Evolutionary conservation across 305 asterid genomes (phyloP).

Genomic region (Andrographis paniculata): DNA sequence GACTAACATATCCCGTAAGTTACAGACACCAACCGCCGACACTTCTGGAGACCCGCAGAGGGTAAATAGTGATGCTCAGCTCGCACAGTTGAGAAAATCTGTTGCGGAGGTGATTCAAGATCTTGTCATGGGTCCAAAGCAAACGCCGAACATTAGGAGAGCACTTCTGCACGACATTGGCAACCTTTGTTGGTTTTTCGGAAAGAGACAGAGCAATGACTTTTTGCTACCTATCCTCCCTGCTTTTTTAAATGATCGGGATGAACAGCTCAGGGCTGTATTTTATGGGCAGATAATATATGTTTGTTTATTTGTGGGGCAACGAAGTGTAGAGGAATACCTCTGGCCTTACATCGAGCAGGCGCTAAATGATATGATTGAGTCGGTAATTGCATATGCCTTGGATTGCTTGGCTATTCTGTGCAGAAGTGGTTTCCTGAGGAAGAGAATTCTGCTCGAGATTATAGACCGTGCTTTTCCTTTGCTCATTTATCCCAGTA

Average conservation of each 20-base stretch:
- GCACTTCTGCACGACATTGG: constrained; percentile 98
- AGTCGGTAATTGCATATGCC: constrained; percentile 85
- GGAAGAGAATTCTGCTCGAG: constrained; percentile 80
- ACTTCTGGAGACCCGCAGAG: constrained; percentile 38
- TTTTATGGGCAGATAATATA: constrained; percentile 87
- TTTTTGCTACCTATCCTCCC: constrained; percentile 94
- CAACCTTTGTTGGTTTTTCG: constrained; percentile 97
- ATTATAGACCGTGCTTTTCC: constrained; percentile 95
- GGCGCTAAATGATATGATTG: constrained; percentile 80
- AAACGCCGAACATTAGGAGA: constrained; percentile 97
- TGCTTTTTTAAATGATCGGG: constrained; percentile 94
- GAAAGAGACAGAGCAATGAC: constrained; percentile 98
- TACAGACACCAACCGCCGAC: constrained; percentile 36
- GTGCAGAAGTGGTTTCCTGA: constrained; percentile 81
- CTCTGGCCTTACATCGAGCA: constrained; percentile 97
- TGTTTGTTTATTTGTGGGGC: constrained; percentile 94
- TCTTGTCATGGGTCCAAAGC: constrained; percentile 99
- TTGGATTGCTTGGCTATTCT: constrained; percentile 90
- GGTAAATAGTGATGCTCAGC: constrained; percentile 69
- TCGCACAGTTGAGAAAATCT: constrained; percentile 85
- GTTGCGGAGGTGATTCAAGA: constrained; percentile 98
- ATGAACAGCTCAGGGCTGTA: constrained; percentile 97
- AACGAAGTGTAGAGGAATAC: constrained; percentile 97
- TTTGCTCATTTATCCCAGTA: constrained; percentile 85
- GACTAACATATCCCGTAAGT: constrained; percentile 49